Evolutionary conservation across 148 eudicot genomes (phyloP).

Genomic region (Hydrangea macrophylla): DNA sequence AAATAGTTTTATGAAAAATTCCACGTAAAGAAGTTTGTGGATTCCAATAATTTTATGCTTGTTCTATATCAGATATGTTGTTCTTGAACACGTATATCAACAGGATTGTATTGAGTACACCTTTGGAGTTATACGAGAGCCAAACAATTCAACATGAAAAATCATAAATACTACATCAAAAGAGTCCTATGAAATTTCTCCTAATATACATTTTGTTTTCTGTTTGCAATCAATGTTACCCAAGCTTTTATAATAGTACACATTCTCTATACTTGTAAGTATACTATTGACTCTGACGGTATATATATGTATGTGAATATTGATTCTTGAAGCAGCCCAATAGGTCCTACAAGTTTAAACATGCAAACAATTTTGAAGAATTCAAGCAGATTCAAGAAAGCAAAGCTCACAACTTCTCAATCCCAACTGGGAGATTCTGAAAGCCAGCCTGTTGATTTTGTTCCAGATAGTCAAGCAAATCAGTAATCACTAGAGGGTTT

Average conservation of each 20-base stretch:
- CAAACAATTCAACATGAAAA: too few species aligned
- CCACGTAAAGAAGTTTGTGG: too few species aligned
- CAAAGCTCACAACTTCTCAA: slow-evolving; percentile 59
- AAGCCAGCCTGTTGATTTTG: slow-evolving; percentile 51
- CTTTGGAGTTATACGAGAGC: too few species aligned
- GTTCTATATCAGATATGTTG: too few species aligned
- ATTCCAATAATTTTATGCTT: too few species aligned
- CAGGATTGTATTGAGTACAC: too few species aligned
- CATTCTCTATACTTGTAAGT: not conserved
- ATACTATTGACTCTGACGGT: not conserved
- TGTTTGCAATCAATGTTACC: too few species aligned
- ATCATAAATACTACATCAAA: too few species aligned
- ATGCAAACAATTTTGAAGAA: slow-evolving; percentile 50
- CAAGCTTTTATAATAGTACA: too few species aligned
- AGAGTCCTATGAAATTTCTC: not conserved
- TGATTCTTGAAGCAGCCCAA: slow-evolving; percentile 31
- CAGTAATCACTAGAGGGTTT: slow-evolving; percentile 12
- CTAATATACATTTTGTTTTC: not conserved
- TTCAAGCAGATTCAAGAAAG: slow-evolving; percentile 72
- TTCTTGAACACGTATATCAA: too few species aligned
- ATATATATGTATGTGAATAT: too few species aligned
- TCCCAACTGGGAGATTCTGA: slow-evolving; percentile 45
- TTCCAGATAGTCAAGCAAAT: slow-evolving; percentile 60
- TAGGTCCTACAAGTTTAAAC: slow-evolving; percentile 22
- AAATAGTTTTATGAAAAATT: too few species aligned